Conservation (phyloP, 257 asterid species). For the Capsicum rhomboideum region DNA sequence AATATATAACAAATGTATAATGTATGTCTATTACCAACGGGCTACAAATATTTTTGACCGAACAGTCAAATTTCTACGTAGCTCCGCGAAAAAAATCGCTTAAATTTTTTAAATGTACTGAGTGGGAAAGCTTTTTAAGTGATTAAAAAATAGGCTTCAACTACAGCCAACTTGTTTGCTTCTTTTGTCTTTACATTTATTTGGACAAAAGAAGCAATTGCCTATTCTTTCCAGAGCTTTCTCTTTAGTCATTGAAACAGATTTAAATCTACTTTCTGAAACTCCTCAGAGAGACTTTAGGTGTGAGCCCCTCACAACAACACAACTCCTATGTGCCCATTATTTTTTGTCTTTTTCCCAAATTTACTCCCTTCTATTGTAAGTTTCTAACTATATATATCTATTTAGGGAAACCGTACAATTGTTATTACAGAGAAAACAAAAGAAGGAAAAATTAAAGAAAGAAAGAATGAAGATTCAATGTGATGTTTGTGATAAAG, state of each 20-base stretch:
- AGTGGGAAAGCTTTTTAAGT: conserved; percentile 17
- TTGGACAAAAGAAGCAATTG: not conserved
- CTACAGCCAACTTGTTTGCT: conserved; percentile 16
- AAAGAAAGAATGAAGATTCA: conserved; percentile 50
- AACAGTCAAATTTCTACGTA: not conserved
- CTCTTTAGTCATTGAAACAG: conserved; percentile 16
- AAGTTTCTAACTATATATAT: conserved; percentile 5
- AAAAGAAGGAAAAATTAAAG: not conserved
- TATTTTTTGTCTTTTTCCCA: not conserved
- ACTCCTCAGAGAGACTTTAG: conserved; percentile 34
- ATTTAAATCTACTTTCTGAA: not conserved
- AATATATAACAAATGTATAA: too few species aligned
- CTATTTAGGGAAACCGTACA: conserved; percentile 5
- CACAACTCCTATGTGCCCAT: not conserved
- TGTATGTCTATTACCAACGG: too few species aligned
- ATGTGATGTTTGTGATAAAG: conserved; percentile 73
- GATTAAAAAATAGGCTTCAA: not conserved
- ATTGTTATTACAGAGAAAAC: not conserved
- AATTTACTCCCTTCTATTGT: not conserved
- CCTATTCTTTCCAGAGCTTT: conserved; percentile 33
- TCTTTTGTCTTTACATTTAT: conserved; percentile 6
- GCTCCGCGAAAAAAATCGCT: not conserved
- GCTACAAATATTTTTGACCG: too few species aligned
- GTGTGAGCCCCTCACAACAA: conserved; percentile 20
- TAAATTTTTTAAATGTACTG: not conserved